Percentiles rank a stretch among this genome's conserved stretches.
phyloP scores from a whole-genome alignment of 139 green algal species.

The Chlorella sp. region DNA sequence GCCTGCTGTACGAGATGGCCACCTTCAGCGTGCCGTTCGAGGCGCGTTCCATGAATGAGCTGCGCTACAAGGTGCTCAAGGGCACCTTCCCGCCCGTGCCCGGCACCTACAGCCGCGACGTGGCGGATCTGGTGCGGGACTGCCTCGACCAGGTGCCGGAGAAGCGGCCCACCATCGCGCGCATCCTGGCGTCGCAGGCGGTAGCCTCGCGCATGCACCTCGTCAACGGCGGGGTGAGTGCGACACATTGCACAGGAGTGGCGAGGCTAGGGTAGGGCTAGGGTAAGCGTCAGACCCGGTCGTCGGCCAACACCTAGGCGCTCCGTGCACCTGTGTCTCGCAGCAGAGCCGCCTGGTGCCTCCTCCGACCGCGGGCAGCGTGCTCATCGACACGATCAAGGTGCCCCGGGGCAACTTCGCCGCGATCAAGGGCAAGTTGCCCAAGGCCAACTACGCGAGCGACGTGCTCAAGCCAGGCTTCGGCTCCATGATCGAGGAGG shows the following conservation, averaged over 20 bases:
- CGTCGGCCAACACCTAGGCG: too few species aligned
- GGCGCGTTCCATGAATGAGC: constrained; percentile 57
- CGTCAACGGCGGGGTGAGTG: constrained; percentile 8
- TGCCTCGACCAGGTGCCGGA: constrained; percentile 39
- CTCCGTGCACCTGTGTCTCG: too few species aligned
- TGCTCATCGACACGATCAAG: constrained; percentile 46
- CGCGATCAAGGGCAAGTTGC: constrained; percentile 37
- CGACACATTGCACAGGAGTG: too few species aligned
- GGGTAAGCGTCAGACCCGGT: too few species aligned
- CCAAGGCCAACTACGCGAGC: constrained; percentile 32
- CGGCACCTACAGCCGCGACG: constrained; percentile 23
- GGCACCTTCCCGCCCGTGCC: constrained; percentile 32
- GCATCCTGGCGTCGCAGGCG: constrained; percentile 19
- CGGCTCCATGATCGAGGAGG: too few species aligned
- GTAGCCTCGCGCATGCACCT: constrained; percentile 27
- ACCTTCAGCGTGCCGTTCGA: constrained; percentile 70
- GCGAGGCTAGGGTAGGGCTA: too few species aligned
- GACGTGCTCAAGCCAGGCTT: too few species aligned
- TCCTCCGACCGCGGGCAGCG: constrained; percentile 17
- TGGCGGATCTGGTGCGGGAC: constrained; percentile 32
- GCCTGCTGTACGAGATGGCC: constrained; percentile 77
- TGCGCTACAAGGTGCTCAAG: constrained; percentile 47
- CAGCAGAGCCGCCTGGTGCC: constrained; percentile 1
- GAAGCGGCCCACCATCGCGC: constrained; percentile 33
- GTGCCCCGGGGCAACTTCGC: constrained; percentile 41